These are phyloP conservation scores for Rosellinia necatrix DNA, from an alignment of 2,329 filamentous ascomycete species.

Conservation along the genomic window DNA sequence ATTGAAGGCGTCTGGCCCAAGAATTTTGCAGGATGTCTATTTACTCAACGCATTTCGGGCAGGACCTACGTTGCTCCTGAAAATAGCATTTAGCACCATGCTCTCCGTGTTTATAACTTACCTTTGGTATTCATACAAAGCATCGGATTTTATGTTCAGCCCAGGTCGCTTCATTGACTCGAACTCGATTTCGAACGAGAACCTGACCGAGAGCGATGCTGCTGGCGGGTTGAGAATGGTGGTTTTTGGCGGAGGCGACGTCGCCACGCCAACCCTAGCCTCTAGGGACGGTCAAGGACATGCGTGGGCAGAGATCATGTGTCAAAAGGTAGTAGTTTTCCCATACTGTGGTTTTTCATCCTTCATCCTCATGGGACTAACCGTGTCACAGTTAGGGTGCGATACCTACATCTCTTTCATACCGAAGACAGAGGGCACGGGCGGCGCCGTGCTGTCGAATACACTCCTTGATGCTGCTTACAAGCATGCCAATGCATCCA, in stretches of 20 bases:
- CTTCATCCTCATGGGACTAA: constrained; percentile 19
- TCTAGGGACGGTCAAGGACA: constrained; percentile 19
- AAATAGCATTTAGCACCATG: constrained; percentile 26
- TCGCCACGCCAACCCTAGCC: constrained; percentile 45
- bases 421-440: constrained; percentile 51
- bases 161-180: constrained; percentile 15
- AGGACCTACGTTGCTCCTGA: constrained; percentile 29
- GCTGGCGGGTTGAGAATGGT: constrained; percentile 52
- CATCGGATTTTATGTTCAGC: background rate
- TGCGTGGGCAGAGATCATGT: constrained; percentile 55
- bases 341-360: background rate
- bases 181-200: constrained; percentile 2
- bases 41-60: constrained; percentile 28
- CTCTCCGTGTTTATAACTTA: constrained; percentile 29
- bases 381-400: constrained; percentile 50
- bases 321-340: constrained; percentile 48
- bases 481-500: constrained; percentile 34
- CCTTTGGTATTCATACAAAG: constrained; percentile 10
- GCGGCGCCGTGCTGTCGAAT: constrained; percentile 61
- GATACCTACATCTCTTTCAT: constrained; percentile 52
- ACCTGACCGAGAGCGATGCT: background rate
- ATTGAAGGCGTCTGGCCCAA: constrained; percentile 9
- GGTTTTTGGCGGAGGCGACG: constrained; percentile 57
- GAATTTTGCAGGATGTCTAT: constrained; percentile 22
- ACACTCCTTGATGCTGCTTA: constrained; percentile 55